phyloP scores from a whole-genome alignment of 164 flowering plant genomes.

The Annona squamosa region DNA sequence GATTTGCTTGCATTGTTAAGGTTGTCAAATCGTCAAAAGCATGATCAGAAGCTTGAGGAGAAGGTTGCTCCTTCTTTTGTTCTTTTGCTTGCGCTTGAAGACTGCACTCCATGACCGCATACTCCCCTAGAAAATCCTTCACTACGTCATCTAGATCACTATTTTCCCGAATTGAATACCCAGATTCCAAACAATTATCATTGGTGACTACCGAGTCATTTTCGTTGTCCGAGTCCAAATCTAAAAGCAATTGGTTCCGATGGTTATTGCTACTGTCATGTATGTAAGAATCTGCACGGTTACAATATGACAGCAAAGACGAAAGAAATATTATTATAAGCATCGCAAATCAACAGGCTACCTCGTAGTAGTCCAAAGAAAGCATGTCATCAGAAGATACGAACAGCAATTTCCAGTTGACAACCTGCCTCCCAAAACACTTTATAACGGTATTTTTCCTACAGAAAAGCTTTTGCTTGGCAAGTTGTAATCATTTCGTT shows the following conservation, averaged over 20 bases:
- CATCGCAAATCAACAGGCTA: not conserved
- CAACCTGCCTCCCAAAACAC: not conserved
- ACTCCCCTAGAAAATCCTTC: conserved; percentile 26
- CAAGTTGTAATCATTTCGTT: not conserved
- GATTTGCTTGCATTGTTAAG: conserved; percentile 38
- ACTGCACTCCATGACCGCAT: conserved; percentile 31
- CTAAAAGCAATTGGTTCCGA: conserved; percentile 16
- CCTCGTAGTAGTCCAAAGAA: not conserved
- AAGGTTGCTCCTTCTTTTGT: conserved; percentile 22
- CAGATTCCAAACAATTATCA: conserved; percentile 17
- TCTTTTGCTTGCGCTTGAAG: conserved; percentile 18
- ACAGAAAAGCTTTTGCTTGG: not conserved
- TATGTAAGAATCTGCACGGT: conserved; percentile 13
- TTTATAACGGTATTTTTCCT: not conserved
- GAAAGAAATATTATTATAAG: not conserved
- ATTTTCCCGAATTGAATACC: conserved; percentile 20
- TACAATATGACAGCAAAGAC: not conserved
- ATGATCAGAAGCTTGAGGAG: conserved; percentile 29
- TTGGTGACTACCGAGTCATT: conserved; percentile 11
- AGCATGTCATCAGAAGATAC: not conserved
- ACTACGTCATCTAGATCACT: conserved; percentile 32
- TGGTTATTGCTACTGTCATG: conserved; percentile 17
- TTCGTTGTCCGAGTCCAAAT: conserved; percentile 21
- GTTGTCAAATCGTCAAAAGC: conserved; percentile 54
- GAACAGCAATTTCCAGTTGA: not conserved